A percentile compares a stretch with the other conserved stretches of the same genome.
Evolutionary conservation across 1,284 basidiomycete genomes (phyloP).

Genomic region (Cryptococcus depauperatus): DNA sequence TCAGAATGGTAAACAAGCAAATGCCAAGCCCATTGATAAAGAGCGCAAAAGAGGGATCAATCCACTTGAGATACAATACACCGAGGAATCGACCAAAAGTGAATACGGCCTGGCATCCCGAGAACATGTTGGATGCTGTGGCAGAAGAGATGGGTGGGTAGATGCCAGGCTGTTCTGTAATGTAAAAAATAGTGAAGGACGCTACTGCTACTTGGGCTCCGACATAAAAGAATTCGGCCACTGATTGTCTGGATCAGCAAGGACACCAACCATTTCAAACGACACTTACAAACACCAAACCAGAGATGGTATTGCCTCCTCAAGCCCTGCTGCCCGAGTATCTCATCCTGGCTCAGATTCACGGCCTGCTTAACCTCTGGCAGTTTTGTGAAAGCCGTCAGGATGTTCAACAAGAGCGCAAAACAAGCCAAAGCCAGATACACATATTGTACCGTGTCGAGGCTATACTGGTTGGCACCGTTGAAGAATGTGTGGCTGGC

Average conservation of each 20-base stretch:
- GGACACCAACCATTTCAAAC: not conserved
- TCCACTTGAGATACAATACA: slow-evolving; percentile 23
- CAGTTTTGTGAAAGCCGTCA: slow-evolving; percentile 21
- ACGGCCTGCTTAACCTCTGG: slow-evolving; percentile 29
- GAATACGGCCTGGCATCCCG: slow-evolving; percentile 32
- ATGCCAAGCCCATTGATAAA: slow-evolving; percentile 23
- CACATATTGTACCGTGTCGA: slow-evolving; percentile 33
- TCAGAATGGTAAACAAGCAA: slow-evolving; percentile 29
- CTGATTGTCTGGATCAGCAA: not conserved
- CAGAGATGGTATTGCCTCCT: slow-evolving; percentile 26
- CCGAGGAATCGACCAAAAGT: slow-evolving; percentile 35
- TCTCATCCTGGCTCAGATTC: slow-evolving; percentile 15
- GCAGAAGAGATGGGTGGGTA: slow-evolving; percentile 10
- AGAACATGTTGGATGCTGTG: slow-evolving; percentile 30
- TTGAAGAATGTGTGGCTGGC: slow-evolving; percentile 33
- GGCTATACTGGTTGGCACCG: slow-evolving; percentile 17
- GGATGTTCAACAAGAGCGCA: slow-evolving; percentile 14
- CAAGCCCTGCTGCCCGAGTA: slow-evolving; percentile 17
- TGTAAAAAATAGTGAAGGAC: slow-evolving; percentile 28
- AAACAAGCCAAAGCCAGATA: slow-evolving; percentile 28
- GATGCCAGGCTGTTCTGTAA: slow-evolving; percentile 17
- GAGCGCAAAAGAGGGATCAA: slow-evolving; percentile 31
- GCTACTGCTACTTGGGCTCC: slow-evolving; percentile 33
- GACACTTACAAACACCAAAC: slow-evolving; percentile 25
- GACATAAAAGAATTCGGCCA: slow-evolving; percentile 15